Base-by-base conservation (phyloP, 1,284 basidiomycete species). In the Leccinum fallax region DNA sequence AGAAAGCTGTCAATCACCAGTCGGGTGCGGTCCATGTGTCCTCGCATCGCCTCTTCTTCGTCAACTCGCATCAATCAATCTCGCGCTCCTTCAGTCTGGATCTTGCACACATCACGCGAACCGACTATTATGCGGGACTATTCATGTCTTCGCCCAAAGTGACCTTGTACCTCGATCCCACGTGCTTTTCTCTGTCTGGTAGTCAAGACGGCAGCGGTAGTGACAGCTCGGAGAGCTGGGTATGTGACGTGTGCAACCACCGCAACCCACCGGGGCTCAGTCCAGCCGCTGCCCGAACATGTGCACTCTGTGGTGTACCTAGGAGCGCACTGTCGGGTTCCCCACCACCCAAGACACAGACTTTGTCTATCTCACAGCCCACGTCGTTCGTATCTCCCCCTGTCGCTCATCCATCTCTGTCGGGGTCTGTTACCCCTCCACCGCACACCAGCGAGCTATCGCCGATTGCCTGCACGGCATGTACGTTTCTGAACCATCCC, bases 401-500 rank as follows among this genome's bases (percentile, higher is more conserved):
- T 26, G 24, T 26, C 24, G 24, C 24, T 26, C 24, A 26, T 26
- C 24, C 24, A 26, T 26, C 24, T 26, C 24, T 26, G 24, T 26
- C 24, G 24, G 24, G 24, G 24, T 63, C 65, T 16, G 57, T 54
- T 5, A 67, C 74, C 6, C 71, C 67, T n/a, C 55, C 65, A 55
- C 64, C 62, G 4, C 63, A 57, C 13, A 64, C 60, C 28, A 60
- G 53, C 55, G 63, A 61, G 49, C 26, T 34, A 21, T 38, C 53
- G 4, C 53, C 61, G 49, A 79, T 91, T 38, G 77, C 90, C 11
- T 99, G 97, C 76, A 83, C 89, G 1, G 88, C 88, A 1, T 99
- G 97, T 71, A 98, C 97, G 1, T 99, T 97, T 71, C 80, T 95
- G 32, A 99, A 99, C 74, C 89, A 93, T 66, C 86, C 88, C 0